Conservation (phyloP, 2,329 filamentous ascomycete species). For the Coniochaeta ligniaria region DNA sequence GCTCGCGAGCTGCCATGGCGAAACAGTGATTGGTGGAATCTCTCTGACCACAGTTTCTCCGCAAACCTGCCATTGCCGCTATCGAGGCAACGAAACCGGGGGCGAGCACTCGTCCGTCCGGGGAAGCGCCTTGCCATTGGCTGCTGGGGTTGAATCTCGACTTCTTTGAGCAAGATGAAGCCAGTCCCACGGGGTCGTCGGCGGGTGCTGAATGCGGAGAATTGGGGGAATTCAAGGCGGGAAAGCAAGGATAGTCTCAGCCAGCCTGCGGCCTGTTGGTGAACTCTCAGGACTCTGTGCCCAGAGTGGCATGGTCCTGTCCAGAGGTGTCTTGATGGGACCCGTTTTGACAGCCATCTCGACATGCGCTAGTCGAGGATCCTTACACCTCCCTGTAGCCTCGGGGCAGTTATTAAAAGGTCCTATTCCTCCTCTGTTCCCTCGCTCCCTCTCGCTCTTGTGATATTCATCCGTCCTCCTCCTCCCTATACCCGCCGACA, state of each 20-base stretch:
- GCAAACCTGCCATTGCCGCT: not conserved
- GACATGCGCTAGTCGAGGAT: not conserved
- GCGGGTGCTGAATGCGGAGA: not conserved
- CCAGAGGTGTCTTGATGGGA: not conserved
- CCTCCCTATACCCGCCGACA: not conserved
- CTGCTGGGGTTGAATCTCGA: not conserved
- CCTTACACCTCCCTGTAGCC: not conserved
- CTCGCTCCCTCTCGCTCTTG: not conserved
- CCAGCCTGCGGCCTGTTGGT: not conserved
- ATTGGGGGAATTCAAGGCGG: not conserved
- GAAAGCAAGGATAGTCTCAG: not conserved
- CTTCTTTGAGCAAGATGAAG: not conserved
- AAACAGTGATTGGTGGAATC: conserved; percentile 1
- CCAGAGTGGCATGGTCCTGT: not conserved
- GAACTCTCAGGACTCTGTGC: not conserved
- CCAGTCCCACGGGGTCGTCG: not conserved
- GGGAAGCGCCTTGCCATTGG: not conserved
- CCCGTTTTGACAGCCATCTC: not conserved
- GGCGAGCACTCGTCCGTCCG: not conserved
- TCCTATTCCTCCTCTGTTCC: not conserved
- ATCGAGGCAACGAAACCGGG: not conserved
- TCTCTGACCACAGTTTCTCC: not conserved
- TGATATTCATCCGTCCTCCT: not conserved
- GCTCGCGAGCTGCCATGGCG: not conserved
- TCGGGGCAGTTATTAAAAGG: not conserved